Evolutionary conservation across 2,329 filamentous ascomycete genomes (phyloP).

Genomic region (Microcera coccophila): DNA sequence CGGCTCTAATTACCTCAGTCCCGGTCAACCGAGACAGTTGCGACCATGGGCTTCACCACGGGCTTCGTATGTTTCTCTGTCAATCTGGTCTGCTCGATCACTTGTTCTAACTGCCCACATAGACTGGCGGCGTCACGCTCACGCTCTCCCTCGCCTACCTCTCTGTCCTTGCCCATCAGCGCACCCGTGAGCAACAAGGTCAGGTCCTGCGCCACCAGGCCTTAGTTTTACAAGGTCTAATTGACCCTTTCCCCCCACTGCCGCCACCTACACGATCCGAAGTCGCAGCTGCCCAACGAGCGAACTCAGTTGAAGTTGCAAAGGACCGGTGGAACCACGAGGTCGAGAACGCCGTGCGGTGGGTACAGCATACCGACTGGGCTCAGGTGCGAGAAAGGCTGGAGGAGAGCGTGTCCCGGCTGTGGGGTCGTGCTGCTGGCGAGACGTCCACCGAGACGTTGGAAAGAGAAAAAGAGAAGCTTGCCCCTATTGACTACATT

Average conservation of each 20-base stretch:
- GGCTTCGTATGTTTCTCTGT: conserved; percentile 61
- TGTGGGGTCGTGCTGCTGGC: conserved; percentile 42
- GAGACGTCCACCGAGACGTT: conserved; percentile 29
- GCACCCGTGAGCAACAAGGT: conserved; percentile 59
- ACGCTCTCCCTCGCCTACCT: conserved; percentile 72
- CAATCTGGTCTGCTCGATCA: background rate
- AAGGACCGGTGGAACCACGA: conserved; percentile 80
- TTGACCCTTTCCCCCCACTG: conserved; percentile 46
- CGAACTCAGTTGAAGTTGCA: conserved; percentile 59
- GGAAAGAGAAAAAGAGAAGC: conserved; percentile 26
- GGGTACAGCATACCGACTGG: conserved; percentile 66
- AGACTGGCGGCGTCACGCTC: conserved; percentile 74
- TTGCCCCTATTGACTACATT: conserved; percentile 31
- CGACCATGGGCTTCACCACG: conserved; percentile 65
- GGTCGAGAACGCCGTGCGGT: conserved; percentile 61
- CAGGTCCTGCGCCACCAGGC: conserved; percentile 55
- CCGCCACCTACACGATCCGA: conserved; percentile 50
- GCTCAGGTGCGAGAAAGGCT: conserved; percentile 55
- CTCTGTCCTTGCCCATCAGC: conserved; percentile 64
- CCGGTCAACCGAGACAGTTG: conserved; percentile 23
- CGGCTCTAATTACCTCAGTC: conserved; percentile 29
- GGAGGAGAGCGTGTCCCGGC: conserved; percentile 45
- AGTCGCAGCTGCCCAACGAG: conserved; percentile 48
- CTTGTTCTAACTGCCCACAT: background rate
- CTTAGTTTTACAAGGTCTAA: conserved; percentile 49